Percentiles rank a stretch among this genome's conserved stretches.
Conservation (phyloP, 495 filamentous ascomycete genomes). For the Extremus antarcticus region DNA sequence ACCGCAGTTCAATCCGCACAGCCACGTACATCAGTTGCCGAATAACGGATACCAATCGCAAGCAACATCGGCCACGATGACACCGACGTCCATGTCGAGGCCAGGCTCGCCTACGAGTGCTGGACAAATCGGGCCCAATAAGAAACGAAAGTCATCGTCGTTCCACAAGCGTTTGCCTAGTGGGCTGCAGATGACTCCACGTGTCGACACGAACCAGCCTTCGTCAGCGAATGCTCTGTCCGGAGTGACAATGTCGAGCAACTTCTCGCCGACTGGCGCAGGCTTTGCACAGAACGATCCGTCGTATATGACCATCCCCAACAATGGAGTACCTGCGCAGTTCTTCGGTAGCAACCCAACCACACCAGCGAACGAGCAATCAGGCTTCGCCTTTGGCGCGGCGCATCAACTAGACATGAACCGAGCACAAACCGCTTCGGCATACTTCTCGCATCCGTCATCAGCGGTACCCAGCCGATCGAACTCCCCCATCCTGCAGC, state of each 20-base stretch:
- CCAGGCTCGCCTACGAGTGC: slow-evolving; percentile 51
- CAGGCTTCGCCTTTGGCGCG: slow-evolving; percentile 37
- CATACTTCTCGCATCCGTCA: slow-evolving; percentile 20
- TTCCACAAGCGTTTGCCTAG: slow-evolving; percentile 47
- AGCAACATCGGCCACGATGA: slow-evolving; percentile 38
- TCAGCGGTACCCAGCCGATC: slow-evolving; percentile 18
- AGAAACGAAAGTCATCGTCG: slow-evolving; percentile 55
- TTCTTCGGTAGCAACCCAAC: slow-evolving; percentile 49
- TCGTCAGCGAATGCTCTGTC: slow-evolving; percentile 11
- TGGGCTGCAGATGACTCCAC: slow-evolving; percentile 62
- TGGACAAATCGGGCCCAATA: slow-evolving; percentile 49
- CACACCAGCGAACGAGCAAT: slow-evolving; percentile 49
- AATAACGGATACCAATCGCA: slow-evolving; percentile 30
- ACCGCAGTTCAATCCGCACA: slow-evolving; percentile 15
- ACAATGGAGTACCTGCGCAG: slow-evolving; percentile 13
- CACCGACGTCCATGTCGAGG: slow-evolving; percentile 56
- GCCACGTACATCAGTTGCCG: slow-evolving; percentile 17
- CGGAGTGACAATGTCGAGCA: slow-evolving; percentile 2
- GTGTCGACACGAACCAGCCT: slow-evolving; percentile 19
- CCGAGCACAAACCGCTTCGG: slow-evolving; percentile 2
- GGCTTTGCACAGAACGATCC: slow-evolving; percentile 7
- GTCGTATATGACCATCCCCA: slow-evolving; percentile 15
- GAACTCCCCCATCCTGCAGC: slow-evolving; percentile 8
- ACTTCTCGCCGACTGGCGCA: slow-evolving; percentile 11
- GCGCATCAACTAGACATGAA: slow-evolving; percentile 23